Conservation (phyloP, 2,329 filamentous ascomycete species). For the Sclerotinia subarctica region DNA sequence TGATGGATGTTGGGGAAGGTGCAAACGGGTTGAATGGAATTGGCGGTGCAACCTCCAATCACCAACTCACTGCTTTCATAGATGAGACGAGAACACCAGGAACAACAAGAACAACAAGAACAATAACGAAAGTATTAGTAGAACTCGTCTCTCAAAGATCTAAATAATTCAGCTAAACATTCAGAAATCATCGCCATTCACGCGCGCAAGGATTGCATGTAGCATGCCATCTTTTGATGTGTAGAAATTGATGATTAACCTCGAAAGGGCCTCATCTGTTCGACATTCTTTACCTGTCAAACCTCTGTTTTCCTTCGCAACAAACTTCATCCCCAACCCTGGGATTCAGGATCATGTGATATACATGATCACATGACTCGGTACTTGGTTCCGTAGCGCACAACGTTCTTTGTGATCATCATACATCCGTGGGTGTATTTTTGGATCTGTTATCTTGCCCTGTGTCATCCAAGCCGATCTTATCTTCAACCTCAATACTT, state of each 20-base stretch:
- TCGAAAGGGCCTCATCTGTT: neutral
- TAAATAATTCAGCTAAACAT: neutral
- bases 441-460: slow-evolving; percentile 1
- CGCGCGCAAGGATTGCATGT: neutral
- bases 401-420: neutral
- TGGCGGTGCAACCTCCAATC: neutral
- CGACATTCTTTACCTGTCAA: neutral
- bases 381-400: neutral
- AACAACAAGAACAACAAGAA: neutral
- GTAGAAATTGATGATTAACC: neutral
- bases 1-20: neutral
- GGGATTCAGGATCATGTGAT: neutral
- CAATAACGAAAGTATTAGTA: neutral
- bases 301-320: neutral
- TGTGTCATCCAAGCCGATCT: neutral
- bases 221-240: neutral
- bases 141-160: neutral
- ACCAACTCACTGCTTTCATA: neutral
- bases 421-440: neutral
- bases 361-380: neutral
- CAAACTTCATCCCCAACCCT: neutral
- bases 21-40: slow-evolving; percentile 1
- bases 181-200: neutral
- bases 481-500: neutral
- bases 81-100: neutral